Conservation (phyloP, 805 yeast species). For the Ogataea minuta region DNA sequence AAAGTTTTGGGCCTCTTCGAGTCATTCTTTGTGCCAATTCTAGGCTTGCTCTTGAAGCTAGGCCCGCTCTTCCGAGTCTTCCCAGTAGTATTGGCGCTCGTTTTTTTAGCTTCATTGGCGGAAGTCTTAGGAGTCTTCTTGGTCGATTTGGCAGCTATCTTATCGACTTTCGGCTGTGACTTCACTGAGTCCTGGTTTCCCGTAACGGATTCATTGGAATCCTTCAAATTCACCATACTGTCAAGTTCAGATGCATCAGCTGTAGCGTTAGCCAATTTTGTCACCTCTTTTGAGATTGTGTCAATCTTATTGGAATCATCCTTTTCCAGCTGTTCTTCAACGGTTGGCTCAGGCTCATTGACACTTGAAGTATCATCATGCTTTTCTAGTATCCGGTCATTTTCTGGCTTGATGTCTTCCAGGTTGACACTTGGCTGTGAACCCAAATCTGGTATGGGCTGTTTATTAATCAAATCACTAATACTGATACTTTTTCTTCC, state of each 20-base stretch:
- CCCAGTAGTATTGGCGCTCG: too few species aligned
- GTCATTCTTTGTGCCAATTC: background rate
- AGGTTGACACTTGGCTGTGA: too few species aligned
- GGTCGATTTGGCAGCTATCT: too few species aligned
- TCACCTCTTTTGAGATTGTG: conserved; percentile 3
- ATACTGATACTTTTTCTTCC: too few species aligned
- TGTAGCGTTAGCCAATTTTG: background rate
- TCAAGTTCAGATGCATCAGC: background rate
- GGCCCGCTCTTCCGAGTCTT: too few species aligned
- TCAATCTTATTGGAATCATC: conserved; percentile 4
- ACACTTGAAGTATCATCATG: background rate
- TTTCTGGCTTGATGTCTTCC: background rate
- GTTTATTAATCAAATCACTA: background rate
- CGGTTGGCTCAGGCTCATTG: background rate
- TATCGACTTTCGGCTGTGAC: too few species aligned
- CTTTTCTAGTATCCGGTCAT: background rate
- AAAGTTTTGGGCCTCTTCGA: conserved; percentile 17
- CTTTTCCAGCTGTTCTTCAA: conserved; percentile 1
- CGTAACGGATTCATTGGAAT: too few species aligned
- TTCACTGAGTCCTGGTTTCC: too few species aligned
- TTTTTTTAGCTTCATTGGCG: too few species aligned
- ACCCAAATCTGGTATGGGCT: conserved; percentile 6
- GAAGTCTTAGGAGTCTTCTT: too few species aligned
- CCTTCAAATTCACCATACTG: too few species aligned
- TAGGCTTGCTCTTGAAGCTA: background rate